phyloP scores from a whole-genome alignment of 2,329 filamentous ascomycete species.

The Clonostachys sp. region DNA sequence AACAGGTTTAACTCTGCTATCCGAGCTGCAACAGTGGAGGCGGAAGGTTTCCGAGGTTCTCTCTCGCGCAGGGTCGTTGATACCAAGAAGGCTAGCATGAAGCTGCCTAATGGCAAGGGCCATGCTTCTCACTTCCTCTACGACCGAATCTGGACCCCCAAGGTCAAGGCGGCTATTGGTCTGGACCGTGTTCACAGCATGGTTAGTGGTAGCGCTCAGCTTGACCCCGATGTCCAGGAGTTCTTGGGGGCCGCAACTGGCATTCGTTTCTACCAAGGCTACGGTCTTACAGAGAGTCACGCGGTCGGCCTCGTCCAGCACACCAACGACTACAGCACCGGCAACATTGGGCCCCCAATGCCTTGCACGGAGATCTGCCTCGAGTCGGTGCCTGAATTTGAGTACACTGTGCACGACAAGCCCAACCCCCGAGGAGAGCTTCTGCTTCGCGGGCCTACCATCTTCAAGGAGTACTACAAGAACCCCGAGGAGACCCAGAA shows the following conservation, averaged over 20 bases:
- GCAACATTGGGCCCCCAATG: constrained; percentile 75
- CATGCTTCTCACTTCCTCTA: constrained; percentile 74
- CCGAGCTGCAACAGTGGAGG: constrained; percentile 72
- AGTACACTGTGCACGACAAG: constrained; percentile 84
- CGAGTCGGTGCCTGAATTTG: constrained; percentile 86
- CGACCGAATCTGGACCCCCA: constrained; percentile 85
- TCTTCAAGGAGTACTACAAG: constrained; percentile 87
- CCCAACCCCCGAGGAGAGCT: constrained; percentile 89
- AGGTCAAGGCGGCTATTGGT: constrained; percentile 79
- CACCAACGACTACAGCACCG: constrained; percentile 65
- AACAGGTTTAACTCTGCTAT: constrained; percentile 87
- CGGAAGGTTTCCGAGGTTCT: constrained; percentile 73
- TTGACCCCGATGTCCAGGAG: constrained; percentile 82
- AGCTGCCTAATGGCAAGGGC: constrained; percentile 66
- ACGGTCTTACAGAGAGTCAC: constrained; percentile 91
- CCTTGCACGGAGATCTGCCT: constrained; percentile 72
- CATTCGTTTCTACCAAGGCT: constrained; percentile 79
- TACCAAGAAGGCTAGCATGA: constrained; percentile 76
- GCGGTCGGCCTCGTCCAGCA: constrained; percentile 70
- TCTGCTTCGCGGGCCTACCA: constrained; percentile 71
- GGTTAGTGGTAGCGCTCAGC: constrained; percentile 84
- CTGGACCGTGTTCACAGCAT: constrained; percentile 69
- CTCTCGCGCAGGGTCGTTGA: constrained; percentile 76
- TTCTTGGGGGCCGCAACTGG: constrained; percentile 83
- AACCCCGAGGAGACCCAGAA: constrained; percentile 84